These are phyloP conservation scores for Moesziomyces aphidis DNA, from an alignment of 1,284 basidiomycete species.

Conservation along the genomic window DNA sequence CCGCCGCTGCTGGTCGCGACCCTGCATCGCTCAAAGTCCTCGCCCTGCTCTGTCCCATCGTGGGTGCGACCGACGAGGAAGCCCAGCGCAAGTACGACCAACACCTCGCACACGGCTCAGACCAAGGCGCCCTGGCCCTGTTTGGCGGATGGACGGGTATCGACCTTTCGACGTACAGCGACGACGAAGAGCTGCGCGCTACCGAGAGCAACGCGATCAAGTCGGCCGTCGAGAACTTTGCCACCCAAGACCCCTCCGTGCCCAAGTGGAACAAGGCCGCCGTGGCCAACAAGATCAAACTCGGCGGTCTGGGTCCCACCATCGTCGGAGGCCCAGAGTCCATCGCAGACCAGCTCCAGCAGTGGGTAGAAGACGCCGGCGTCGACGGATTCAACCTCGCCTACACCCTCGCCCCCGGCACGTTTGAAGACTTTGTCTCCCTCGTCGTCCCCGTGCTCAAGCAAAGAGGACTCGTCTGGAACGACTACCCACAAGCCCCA, in stretches of 20 bases:
- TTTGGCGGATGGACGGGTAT: conserved; percentile 67
- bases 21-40: conserved; percentile 63
- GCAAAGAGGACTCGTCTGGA: conserved; percentile 60
- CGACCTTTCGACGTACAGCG: conserved; percentile 52
- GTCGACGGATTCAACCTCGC: conserved; percentile 64
- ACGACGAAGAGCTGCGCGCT: conserved; percentile 60
- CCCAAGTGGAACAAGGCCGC: conserved; percentile 61
- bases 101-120: conserved; percentile 49
- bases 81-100: conserved; percentile 64
- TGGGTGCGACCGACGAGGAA: conserved; percentile 63
- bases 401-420: conserved; percentile 56
- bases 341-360: conserved; percentile 57
- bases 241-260: conserved; percentile 57
- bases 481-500: conserved; percentile 49
- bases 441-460: conserved; percentile 60
- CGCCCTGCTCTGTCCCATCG: conserved; percentile 60
- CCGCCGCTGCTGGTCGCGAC: conserved; percentile 58
- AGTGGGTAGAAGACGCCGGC: conserved; percentile 54
- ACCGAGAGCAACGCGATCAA: conserved; percentile 62
- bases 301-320: conserved; percentile 63
- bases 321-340: conserved; percentile 44
- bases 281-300: conserved; percentile 60
- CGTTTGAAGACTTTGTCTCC: conserved; percentile 56
- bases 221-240: conserved; percentile 60
- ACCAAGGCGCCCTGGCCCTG: conserved; percentile 66